A percentile compares a stretch with the other conserved stretches of the same genome.
Evolutionary conservation across 768 basidiomycete genomes (phyloP).

Genomic region (Guyanaporus albipodus): DNA sequence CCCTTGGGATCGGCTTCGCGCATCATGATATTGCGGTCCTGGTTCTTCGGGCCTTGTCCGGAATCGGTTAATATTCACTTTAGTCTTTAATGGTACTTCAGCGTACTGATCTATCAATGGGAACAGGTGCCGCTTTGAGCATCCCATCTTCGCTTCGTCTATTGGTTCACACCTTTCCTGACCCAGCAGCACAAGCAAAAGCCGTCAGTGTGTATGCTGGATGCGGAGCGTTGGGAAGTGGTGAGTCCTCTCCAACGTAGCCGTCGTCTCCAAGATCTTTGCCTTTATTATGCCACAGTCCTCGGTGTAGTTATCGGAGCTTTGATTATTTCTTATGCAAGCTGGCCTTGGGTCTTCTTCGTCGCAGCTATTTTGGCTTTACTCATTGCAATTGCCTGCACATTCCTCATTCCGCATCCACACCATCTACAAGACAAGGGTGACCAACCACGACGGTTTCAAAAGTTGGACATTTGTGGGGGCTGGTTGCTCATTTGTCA

Average conservation of each 20-base stretch:
- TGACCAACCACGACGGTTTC: no score
- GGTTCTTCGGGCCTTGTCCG: conserved; percentile 48
- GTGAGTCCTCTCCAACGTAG: conserved; percentile 26
- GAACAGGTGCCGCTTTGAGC: conserved; percentile 46
- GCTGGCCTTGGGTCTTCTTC: conserved; percentile 52
- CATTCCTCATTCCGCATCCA: conserved; percentile 37
- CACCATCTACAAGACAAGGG: no score
- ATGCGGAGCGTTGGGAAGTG: conserved; percentile 44
- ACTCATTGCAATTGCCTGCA: conserved; percentile 29
- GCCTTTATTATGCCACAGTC: conserved; percentile 24
- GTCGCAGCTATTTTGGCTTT: conserved; percentile 39
- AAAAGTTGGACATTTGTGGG: no score
- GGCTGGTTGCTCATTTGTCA: no score
- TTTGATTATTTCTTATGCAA: conserved; percentile 35
- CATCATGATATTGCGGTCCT: conserved; percentile 44
- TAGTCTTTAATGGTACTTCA: no score
- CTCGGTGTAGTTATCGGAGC: conserved; percentile 43
- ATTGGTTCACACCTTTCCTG: conserved; percentile 48
- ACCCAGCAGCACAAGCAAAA: conserved; percentile 42
- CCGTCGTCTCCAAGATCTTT: background rate
- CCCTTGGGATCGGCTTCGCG: conserved; percentile 45
- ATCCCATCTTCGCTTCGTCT: conserved; percentile 50
- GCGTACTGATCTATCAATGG: no score
- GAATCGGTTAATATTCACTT: no score
- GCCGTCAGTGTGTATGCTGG: conserved; percentile 47